phyloP scores from a whole-genome alignment of 345 rosid species.

The Fremontodendron californicum region DNA sequence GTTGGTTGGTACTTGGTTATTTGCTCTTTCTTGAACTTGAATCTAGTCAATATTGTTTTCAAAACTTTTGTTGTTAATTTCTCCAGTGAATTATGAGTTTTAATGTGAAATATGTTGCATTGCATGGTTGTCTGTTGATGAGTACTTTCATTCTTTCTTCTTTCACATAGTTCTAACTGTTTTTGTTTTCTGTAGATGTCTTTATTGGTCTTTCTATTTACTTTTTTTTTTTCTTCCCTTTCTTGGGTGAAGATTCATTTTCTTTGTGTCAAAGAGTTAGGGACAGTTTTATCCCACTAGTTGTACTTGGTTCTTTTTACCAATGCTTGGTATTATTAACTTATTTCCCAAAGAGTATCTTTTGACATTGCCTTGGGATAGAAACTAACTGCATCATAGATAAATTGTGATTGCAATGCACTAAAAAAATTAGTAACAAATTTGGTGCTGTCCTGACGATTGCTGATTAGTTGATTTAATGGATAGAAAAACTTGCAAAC shows the following conservation, averaged over 20 bases:
- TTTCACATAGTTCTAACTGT: not conserved
- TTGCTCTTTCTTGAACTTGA: not conserved
- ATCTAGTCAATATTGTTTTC: not conserved
- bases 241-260: not conserved
- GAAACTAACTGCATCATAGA: not conserved
- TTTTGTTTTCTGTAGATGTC: not conserved
- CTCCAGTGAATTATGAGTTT: not conserved
- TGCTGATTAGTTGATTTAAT: not conserved
- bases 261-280: too few species aligned
- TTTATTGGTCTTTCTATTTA: not conserved
- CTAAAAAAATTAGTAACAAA: not conserved
- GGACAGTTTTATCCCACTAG: not conserved
- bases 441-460: not conserved
- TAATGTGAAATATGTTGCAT: not conserved
- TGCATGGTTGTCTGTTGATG: not conserved
- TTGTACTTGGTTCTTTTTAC: not conserved
- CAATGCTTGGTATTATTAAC: not conserved
- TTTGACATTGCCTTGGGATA: not conserved
- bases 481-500: not conserved
- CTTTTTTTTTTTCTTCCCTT: not conserved
- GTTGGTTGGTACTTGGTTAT: slow-evolving; percentile 23
- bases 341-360: not conserved
- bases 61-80: not conserved
- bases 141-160: not conserved
- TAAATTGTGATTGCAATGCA: not conserved